Base-by-base conservation (phyloP, 2,329 filamentous ascomycete species). In the Botrytis galanthina region DNA sequence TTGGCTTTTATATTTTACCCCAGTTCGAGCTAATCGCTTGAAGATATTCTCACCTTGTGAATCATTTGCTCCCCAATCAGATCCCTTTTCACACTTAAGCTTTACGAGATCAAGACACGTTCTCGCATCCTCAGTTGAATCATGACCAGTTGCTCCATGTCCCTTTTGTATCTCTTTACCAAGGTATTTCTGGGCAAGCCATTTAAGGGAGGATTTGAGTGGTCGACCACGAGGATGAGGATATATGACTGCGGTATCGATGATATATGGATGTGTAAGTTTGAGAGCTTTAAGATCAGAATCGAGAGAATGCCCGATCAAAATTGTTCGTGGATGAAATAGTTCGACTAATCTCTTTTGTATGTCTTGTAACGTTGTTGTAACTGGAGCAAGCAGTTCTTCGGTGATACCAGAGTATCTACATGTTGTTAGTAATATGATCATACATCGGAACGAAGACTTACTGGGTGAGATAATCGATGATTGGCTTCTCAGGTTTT, bases 21-120 rank as follows among this genome's bases (percentile, higher is more conserved):
- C 89, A 26, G 89, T 85, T 62, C 91, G 87, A 5, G 87, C 88
- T 6, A 99, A 86, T 16, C 95, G 90, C 77, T 91, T 92, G 85
- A 98, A 99, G 68, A 99, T 90, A 77, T 94, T 95, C 83, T 99
- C 96, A 59, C 90, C 91, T 63, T 90, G 91, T 2, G 90, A 87
- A 61, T 97, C 94, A 68, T 89, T 89, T 0, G 91, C 92, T 51
- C 94, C 96, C 93, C 95, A 99, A 37, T 86, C 83, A 76, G 92
- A 93, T 59, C 96, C 96, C 83, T 93, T 96, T 82, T 98, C 95
- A 81, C 95, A 98, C 82, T 99, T 99, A 80, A 95, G 91, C 82
- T 96, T 97, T 66, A 98, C 90, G 2, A 99, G 90, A 79, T 98
- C 95, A 22, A 99, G 90, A 76, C 94, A 97, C 4, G 96, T 94